Conservation (phyloP, 1,284 basidiomycete species). For the Puccinia polysora region DNA sequence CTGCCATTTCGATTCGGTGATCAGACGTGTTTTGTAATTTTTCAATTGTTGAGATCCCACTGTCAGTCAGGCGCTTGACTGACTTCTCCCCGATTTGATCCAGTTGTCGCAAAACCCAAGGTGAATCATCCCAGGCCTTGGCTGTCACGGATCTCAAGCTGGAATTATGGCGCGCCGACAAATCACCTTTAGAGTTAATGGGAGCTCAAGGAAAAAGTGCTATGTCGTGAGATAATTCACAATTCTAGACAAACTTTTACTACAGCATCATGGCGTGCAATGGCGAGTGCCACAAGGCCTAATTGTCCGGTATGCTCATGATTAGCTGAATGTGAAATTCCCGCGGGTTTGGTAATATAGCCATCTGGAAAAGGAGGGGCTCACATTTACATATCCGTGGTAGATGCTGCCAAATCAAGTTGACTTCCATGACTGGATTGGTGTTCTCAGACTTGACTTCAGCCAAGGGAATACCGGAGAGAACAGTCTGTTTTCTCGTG, state of each 20-base stretch:
- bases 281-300: slow-evolving; percentile 35
- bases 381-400: slow-evolving; percentile 43
- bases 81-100: slow-evolving; percentile 44
- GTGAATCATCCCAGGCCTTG: slow-evolving; percentile 43
- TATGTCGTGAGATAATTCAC: not conserved
- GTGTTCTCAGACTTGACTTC: slow-evolving; percentile 41
- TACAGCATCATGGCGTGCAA: slow-evolving; percentile 25
- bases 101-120: slow-evolving; percentile 39
- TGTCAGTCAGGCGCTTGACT: slow-evolving; percentile 37
- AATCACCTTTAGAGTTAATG: not conserved
- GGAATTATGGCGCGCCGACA: not conserved
- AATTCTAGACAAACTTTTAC: slow-evolving; percentile 36
- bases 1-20: slow-evolving; percentile 37
- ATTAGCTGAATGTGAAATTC: too few species aligned
- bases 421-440: slow-evolving; percentile 43
- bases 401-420: slow-evolving; percentile 43
- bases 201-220: not conserved
- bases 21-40: slow-evolving; percentile 26
- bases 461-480: slow-evolving; percentile 31
- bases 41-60: slow-evolving; percentile 32
- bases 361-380: not conserved
- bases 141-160: slow-evolving; percentile 41
- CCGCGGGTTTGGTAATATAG: too few species aligned
- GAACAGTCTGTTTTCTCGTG: slow-evolving; percentile 30
- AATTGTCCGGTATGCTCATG: too few species aligned